Conservation (phyloP, 2,329 filamentous ascomycete genomes). For the Davidsoniella neocaledoniae region DNA sequence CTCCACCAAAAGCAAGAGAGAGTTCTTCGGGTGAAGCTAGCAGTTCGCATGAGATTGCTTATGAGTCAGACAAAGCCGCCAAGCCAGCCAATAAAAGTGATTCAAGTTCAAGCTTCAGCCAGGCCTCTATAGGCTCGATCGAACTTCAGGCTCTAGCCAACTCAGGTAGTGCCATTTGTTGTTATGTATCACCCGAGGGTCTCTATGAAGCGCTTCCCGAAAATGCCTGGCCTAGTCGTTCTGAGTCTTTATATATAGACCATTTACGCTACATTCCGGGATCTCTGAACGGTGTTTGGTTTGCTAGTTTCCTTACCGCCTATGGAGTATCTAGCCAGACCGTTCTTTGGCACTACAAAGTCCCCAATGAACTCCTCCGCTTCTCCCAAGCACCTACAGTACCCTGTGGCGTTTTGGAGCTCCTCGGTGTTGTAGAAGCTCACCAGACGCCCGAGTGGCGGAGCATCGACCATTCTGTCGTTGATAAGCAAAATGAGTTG, state of each 20-base stretch:
- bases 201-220: conserved; percentile 29
- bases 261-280: conserved; percentile 25
- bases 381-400: conserved; percentile 36
- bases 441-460: conserved; percentile 38
- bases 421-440: conserved; percentile 33
- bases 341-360: conserved; percentile 43
- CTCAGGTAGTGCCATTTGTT: conserved; percentile 23
- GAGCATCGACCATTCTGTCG: conserved; percentile 23
- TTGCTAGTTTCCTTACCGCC: conserved; percentile 38
- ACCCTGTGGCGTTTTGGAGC: conserved; percentile 41
- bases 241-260: conserved; percentile 26
- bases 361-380: conserved; percentile 32
- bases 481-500: conserved; percentile 22
- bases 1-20: conserved; percentile 9
- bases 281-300: conserved; percentile 33
- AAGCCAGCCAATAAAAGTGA: neutral
- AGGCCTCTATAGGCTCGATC: conserved; percentile 21
- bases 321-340: conserved; percentile 36
- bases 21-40: neutral
- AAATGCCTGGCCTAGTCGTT: conserved; percentile 19
- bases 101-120: too few species aligned
- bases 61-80: neutral
- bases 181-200: conserved; percentile 32
- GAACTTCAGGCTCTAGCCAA: conserved; percentile 18
- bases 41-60: neutral